phyloP scores from a whole-genome alignment of 148 eudicot genomes.

The Cornus florida region DNA sequence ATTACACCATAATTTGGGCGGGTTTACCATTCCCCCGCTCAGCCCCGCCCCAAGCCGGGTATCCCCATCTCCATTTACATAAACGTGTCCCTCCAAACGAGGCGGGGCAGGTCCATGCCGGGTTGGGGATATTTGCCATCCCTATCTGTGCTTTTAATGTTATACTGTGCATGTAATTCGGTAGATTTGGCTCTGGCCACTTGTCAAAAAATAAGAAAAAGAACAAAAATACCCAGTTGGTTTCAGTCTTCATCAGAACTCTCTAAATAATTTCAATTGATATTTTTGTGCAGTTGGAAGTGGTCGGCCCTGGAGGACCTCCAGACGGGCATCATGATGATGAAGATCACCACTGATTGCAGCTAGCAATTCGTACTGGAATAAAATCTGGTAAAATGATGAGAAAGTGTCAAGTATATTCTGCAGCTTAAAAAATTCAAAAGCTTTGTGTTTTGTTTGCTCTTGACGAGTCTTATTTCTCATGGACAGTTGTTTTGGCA shows the following conservation, averaged over 20 bases:
- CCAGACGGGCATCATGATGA: conserved; percentile 74
- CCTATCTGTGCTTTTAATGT: not conserved
- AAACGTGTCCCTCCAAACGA: too few relatives aligned
- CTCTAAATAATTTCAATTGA: not conserved
- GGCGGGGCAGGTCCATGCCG: too few relatives aligned
- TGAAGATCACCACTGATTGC: conserved; percentile 59
- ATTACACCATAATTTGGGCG: too few relatives aligned
- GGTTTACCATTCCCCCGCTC: too few relatives aligned
- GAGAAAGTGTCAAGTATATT: conserved; percentile 27
- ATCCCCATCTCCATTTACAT: too few relatives aligned
- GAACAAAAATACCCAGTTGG: not conserved
- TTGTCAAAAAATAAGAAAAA: too few relatives aligned
- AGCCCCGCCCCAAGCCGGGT: too few relatives aligned
- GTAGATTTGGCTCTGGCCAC: too few relatives aligned
- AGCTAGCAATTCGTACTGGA: conserved; percentile 32
- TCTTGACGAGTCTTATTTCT: conserved; percentile 26
- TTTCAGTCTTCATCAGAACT: not conserved
- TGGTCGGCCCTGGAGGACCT: conserved; percentile 87
- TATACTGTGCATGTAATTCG: not conserved
- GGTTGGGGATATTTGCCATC: too few relatives aligned
- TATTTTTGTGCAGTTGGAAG: conserved; percentile 60
- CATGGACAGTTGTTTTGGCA: conserved; percentile 23
- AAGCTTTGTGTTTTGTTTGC: conserved; percentile 28
- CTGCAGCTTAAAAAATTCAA: conserved; percentile 34
- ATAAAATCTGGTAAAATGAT: conserved; percentile 53